These are phyloP conservation scores for Emydomyces testavorans DNA, from an alignment of 2,329 filamentous ascomycete species.

Conservation along the genomic window DNA sequence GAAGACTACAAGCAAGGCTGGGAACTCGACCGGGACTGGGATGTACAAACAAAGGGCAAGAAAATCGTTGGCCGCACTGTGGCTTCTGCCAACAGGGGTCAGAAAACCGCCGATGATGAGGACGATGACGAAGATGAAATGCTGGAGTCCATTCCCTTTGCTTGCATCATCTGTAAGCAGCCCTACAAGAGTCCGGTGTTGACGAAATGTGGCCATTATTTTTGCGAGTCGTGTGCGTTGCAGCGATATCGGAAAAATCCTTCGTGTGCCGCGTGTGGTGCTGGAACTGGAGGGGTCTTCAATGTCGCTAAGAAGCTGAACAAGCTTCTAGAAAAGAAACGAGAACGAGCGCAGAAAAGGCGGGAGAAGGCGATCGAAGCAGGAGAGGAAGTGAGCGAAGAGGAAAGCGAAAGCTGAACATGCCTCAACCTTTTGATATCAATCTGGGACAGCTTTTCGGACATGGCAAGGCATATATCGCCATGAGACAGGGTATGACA, in stretches of 20 bases:
- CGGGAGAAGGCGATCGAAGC: conserved; percentile 43
- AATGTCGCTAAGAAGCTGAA: conserved; percentile 75
- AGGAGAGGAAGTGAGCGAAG: conserved; percentile 41
- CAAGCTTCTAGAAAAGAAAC: conserved; percentile 63
- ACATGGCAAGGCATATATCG: too few relatives aligned
- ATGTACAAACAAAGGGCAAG: conserved; percentile 55
- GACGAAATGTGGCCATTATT: conserved; percentile 91
- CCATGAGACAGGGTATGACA: too few relatives aligned
- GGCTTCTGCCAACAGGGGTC: conserved; percentile 34
- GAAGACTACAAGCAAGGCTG: conserved; percentile 73
- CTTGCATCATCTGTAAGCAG: conserved; percentile 73
- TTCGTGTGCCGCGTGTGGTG: conserved; percentile 71
- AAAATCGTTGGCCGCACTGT: conserved; percentile 38
- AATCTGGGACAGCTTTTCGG: too few relatives aligned
- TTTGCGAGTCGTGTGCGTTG: conserved; percentile 82
- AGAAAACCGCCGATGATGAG: conserved; percentile 38
- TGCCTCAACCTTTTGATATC: too few relatives aligned
- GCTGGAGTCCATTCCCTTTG: conserved; percentile 76
- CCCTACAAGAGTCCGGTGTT: conserved; percentile 69
- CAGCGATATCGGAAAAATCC: conserved; percentile 78
- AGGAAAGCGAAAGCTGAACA: conserved; percentile 17
- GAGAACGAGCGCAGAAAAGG: conserved; percentile 45
- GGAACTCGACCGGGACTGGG: conserved; percentile 93
- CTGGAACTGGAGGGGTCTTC: conserved; percentile 79
- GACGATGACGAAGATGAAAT: conserved; percentile 56